Evolutionary conservation across 495 filamentous ascomycete species (phyloP).

Genomic region (Aspergillus mulundensis): DNA sequence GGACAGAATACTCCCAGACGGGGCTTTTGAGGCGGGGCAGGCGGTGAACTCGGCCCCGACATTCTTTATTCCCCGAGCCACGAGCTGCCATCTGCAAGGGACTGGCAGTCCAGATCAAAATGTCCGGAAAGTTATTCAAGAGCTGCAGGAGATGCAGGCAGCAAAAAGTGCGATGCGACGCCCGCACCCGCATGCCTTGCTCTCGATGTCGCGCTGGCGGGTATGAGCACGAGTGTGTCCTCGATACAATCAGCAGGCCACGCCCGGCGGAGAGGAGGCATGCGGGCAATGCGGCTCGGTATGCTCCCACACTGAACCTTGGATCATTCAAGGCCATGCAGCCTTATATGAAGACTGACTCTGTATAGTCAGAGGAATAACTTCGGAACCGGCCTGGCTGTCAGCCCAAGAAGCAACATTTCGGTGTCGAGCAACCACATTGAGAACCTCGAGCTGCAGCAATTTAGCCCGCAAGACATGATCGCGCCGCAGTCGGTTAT

Average conservation of each 20-base stretch:
- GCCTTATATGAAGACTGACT: not conserved
- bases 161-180: conserved; percentile 45
- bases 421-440: conserved; percentile 2
- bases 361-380: not conserved
- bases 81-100: conserved; percentile 1
- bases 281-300: not conserved
- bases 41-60: conserved; percentile 1
- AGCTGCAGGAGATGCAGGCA: conserved; percentile 41
- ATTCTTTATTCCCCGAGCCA: not conserved
- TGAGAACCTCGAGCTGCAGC: conserved; percentile 33
- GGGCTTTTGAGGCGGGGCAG: not conserved
- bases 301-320: not conserved
- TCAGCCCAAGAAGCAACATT: conserved; percentile 9
- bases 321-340: too few species aligned
- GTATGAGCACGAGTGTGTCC: conserved; percentile 38
- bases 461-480: conserved; percentile 41
- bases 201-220: conserved; percentile 37
- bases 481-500: conserved; percentile 39
- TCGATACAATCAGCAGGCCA: conserved; percentile 35
- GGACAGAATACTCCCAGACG: too few species aligned
- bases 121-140: conserved; percentile 39
- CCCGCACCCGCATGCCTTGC: conserved; percentile 39
- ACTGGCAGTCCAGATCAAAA: not conserved
- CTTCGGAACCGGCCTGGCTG: not conserved
- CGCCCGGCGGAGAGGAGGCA: conserved; percentile 29